phyloP scores from a whole-genome alignment of 345 rosid species.

The Salix koriyanagi region DNA sequence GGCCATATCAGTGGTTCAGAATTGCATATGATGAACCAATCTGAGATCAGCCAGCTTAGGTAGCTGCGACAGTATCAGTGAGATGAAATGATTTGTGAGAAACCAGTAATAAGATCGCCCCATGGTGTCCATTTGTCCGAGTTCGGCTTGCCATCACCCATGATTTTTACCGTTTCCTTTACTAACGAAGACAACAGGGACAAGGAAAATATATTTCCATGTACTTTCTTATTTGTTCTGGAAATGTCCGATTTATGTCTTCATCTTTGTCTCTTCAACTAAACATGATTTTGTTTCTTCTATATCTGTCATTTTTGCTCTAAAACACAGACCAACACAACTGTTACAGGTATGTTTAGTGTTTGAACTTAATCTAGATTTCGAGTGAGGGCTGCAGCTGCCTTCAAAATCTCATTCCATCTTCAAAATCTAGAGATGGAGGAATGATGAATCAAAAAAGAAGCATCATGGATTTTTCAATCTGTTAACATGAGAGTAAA shows the following conservation, averaged over 20 bases:
- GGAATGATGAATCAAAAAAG: not conserved
- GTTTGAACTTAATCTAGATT: not conserved
- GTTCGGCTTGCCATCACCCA: not conserved
- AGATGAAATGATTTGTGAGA: not conserved
- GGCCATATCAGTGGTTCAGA: not conserved
- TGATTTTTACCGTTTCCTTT: no score
- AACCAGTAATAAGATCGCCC: not conserved
- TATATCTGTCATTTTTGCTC: not conserved
- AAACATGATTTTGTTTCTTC: not conserved
- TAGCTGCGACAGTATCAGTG: not conserved
- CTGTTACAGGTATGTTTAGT: no score
- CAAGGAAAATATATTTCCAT: no score
- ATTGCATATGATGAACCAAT: not conserved
- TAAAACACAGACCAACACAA: no score
- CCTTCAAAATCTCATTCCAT: not conserved
- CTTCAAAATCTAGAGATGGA: not conserved
- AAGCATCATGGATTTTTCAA: no score
- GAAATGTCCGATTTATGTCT: no score
- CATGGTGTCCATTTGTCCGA: not conserved
- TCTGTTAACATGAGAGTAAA: no score
- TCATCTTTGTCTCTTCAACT: not conserved
- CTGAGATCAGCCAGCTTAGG: not conserved
- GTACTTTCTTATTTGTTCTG: no score
- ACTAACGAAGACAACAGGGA: no score
- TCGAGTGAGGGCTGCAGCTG: not conserved